These are phyloP conservation scores for Pichia sp. DNA, from an alignment of 1,139 yeast genomes.

Conservation along the genomic window DNA sequence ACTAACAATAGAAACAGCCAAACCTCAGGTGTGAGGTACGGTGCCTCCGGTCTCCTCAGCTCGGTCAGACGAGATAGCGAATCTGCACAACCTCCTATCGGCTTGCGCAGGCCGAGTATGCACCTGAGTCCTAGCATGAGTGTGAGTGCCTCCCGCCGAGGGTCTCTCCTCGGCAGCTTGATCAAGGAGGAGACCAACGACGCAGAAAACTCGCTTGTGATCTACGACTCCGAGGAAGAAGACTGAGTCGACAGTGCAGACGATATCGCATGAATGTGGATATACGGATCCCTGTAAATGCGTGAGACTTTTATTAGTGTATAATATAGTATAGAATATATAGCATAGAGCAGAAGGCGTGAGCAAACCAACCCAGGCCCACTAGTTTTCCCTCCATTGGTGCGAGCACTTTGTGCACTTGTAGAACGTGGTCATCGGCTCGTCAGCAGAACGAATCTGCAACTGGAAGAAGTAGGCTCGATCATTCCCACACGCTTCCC, in stretches of 20 bases:
- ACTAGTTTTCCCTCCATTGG: constrained; percentile 92
- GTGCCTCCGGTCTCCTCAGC: neutral
- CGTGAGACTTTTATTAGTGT: too few relatives aligned
- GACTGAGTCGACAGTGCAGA: constrained; percentile 8
- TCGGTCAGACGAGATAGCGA: constrained; percentile 16
- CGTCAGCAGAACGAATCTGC: constrained; percentile 90
- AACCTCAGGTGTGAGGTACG: neutral
- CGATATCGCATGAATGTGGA: too few relatives aligned
- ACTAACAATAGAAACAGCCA: neutral
- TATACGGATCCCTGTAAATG: too few relatives aligned
- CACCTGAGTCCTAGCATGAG: constrained; percentile 11
- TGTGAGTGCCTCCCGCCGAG: constrained; percentile 21
- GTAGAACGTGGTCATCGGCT: constrained; percentile 94
- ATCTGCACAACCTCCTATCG: constrained; percentile 17
- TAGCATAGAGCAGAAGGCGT: neutral
- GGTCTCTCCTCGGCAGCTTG: constrained; percentile 16
- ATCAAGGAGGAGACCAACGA: constrained; percentile 18
- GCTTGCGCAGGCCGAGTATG: constrained; percentile 16
- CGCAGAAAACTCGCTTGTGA: constrained; percentile 18
- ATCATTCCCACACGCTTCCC: constrained; percentile 77
- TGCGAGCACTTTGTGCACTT: constrained; percentile 89
- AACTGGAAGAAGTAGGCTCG: constrained; percentile 96
- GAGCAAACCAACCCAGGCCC: neutral
- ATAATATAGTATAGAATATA: neutral
- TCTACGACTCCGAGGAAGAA: constrained; percentile 27